Conservation (phyloP, 805 yeast genomes). For the Candida manassasensis region DNA sequence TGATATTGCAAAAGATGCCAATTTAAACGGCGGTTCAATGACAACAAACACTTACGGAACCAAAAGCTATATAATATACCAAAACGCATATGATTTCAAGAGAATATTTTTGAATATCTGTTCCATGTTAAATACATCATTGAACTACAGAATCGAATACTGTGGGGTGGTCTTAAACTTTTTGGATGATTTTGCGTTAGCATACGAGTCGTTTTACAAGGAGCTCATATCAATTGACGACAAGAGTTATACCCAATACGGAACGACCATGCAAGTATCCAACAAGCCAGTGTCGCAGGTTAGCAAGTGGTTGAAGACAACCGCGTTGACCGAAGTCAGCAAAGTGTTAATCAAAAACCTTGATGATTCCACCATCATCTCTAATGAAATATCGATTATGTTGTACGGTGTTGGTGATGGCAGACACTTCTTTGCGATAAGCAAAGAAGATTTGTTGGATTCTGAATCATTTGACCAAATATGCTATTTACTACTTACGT, state of each 20-base stretch:
- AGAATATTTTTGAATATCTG: constrained; percentile 45
- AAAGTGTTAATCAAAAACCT: constrained; percentile 6
- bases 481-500: constrained; percentile 48
- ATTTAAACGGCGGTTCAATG: constrained; percentile 2
- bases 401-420: constrained; percentile 14
- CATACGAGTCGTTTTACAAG: constrained; percentile 30
- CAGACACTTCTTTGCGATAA: constrained; percentile 12
- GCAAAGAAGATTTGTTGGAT: constrained; percentile 52
- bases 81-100: constrained; percentile 44
- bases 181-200: constrained; percentile 29
- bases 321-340: constrained; percentile 23
- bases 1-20: constrained; percentile 5
- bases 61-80: constrained; percentile 20
- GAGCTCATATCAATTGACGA: constrained; percentile 32
- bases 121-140: constrained; percentile 54
- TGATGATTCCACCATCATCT: constrained; percentile 9
- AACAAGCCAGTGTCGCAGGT: constrained; percentile 23
- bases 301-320: constrained; percentile 29
- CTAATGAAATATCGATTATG: constrained; percentile 25
- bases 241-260: constrained; percentile 5
- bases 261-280: constrained; percentile 1
- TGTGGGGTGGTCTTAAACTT: constrained; percentile 41
- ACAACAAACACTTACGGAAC: not conserved
- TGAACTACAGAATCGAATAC: constrained; percentile 52
- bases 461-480: constrained; percentile 46